Evolutionary conservation across 2,329 filamentous ascomycete species (phyloP).

Genomic region (Stagonosporopsis vannaccii): DNA sequence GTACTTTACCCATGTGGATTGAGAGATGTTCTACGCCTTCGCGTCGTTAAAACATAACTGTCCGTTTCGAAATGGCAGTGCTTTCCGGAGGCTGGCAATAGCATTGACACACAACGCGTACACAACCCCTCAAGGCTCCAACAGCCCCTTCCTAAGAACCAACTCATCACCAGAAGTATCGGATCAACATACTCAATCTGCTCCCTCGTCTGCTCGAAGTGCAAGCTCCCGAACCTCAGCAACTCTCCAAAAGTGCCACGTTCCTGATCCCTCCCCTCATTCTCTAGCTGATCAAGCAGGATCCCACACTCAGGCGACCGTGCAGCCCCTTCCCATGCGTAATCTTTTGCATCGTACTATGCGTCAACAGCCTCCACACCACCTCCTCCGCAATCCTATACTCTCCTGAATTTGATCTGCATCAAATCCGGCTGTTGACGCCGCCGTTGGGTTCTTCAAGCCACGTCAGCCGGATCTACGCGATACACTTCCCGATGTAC

Average conservation of each 20-base stretch:
- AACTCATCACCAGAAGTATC: constrained; percentile 12
- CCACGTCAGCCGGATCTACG: constrained; percentile 46
- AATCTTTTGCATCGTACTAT: constrained; percentile 48
- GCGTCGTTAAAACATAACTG: too few species aligned
- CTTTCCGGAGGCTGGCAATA: too few species aligned
- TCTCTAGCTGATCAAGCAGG: constrained; percentile 43
- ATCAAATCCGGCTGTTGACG: not conserved
- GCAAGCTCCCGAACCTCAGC: constrained; percentile 46
- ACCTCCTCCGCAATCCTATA: constrained; percentile 40
- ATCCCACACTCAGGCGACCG: constrained; percentile 29
- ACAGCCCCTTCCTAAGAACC: constrained; percentile 30
- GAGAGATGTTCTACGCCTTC: too few species aligned
- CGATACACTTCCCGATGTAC: constrained; percentile 32
- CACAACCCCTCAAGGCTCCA: not conserved
- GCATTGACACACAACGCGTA: too few species aligned
- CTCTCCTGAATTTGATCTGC: constrained; percentile 17
- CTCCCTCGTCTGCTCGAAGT: constrained; percentile 48
- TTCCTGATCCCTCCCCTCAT: constrained; percentile 40
- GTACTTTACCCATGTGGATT: too few species aligned
- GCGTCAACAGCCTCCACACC: constrained; percentile 41
- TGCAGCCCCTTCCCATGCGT: constrained; percentile 43
- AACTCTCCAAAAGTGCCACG: constrained; percentile 49
- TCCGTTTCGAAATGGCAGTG: too few species aligned
- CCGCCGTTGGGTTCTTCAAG: constrained; percentile 38
- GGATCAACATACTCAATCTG: constrained; percentile 31